A percentile compares a stretch with the other conserved stretches of the same genome.
phyloP scores from a whole-genome alignment of 202 grass and related monocot genomes.

The Eragrostis tef region DNA sequence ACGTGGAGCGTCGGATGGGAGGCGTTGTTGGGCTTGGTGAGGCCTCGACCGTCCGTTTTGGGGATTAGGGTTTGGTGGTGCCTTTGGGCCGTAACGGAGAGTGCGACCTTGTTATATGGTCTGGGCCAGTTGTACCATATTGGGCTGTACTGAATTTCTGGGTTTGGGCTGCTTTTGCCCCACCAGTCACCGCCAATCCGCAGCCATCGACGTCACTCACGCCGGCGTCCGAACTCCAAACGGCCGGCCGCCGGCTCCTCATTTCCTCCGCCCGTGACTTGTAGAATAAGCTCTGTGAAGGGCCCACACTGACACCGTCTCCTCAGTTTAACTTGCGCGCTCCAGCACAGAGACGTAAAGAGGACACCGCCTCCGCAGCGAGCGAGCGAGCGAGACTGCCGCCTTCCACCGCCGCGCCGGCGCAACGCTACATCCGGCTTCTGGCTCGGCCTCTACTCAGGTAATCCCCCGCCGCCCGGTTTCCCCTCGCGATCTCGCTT shows the following conservation, averaged over 20 bases:
- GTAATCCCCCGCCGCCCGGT: not conserved
- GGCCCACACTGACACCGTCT: not conserved
- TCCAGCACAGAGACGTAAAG: not conserved
- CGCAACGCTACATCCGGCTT: not conserved
- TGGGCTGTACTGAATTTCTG: not conserved
- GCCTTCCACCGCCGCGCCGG: not conserved
- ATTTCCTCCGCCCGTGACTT: not conserved
- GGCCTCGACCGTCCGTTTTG: not conserved
- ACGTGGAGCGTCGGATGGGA: not conserved
- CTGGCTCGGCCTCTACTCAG: not conserved
- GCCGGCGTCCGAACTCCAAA: slow-evolving; percentile 42
- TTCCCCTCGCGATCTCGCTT: slow-evolving; percentile 12
- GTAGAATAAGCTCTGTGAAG: not conserved
- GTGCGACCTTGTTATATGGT: not conserved
- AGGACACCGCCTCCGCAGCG: not conserved
- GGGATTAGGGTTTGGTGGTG: slow-evolving; percentile 38
- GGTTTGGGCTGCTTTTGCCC: not conserved
- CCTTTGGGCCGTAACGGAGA: not conserved
- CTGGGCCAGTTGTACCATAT: not conserved
- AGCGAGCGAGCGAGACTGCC: not conserved
- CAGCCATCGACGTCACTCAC: not conserved
- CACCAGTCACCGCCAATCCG: not conserved
- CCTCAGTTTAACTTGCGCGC: slow-evolving; percentile 1
- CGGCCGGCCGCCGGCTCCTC: not conserved
- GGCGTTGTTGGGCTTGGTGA: not conserved